Evolutionary conservation across 805 yeast genomes (phyloP), one percentile per base, ranked within the genome.

Genomic region (Torulaspora franciscae): DNA sequence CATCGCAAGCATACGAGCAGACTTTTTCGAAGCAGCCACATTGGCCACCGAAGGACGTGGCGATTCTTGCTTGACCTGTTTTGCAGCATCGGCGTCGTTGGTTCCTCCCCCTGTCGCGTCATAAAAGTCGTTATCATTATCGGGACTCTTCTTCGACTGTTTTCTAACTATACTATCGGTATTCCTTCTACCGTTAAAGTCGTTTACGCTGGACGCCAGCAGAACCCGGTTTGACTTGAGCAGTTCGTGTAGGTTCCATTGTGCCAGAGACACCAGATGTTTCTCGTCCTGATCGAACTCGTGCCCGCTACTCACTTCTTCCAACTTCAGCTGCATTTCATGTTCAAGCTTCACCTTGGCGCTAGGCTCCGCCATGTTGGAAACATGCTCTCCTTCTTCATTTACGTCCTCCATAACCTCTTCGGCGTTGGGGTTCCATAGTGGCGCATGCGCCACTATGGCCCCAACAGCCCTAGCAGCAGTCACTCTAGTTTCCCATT

Each of bases 401-500:
- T 40, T 54, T 4, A 53, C 64, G 30, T 64, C 71, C 23, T 65
- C 67, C 7, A 6, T 15, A 15, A 11, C 7, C 3, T 30, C 33
- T 14, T 30, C 33, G 19, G 59, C 54, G 54, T 84, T 85, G 1
- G 98, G 98, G 58, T 87, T 88, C 98, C 98, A 93, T 25, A 71
- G 57, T 0, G 76, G 74, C 1, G 90, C 80, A 64, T 87, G 82
- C 35, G 79, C 77, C 3, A 89, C 91, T 24, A 93, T 89, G 3
- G 95, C 95, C 7, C 98, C 98, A 55, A 93, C 77, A 0, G 99
- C 98, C 43, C 88, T 72, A 0, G 97, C 96, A 1, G 99, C 93
- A 1, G 98, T 81, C 1, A 85, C 83, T 62, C 99, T 76, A 0
- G 99, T 90, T 64, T 93, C 99, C 99, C 99, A 93, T 66, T 83